Conservation (phyloP, 371 early-diverging fungal genomes). For the Saksenaea oblongispora region DNA sequence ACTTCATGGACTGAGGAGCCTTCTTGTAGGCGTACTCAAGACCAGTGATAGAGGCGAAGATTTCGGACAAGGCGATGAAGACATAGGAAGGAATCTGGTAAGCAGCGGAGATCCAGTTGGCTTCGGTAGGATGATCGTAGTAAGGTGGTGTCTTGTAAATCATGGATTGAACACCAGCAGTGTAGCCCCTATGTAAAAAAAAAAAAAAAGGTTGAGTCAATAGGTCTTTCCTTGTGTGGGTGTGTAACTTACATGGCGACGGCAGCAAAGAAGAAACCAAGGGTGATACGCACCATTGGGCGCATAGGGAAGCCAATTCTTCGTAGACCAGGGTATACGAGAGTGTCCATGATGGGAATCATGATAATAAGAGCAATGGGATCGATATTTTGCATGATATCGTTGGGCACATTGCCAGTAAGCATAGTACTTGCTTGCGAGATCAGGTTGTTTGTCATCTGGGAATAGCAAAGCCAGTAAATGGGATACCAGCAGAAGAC, state of each 20-base stretch:
- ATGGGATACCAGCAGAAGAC: conserved; percentile 75
- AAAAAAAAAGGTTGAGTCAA: background rate
- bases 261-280: conserved; percentile 69
- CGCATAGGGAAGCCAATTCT: conserved; percentile 62
- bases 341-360: conserved; percentile 71
- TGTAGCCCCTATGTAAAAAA: conserved; percentile 44
- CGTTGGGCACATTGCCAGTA: conserved; percentile 61
- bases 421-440: conserved; percentile 70
- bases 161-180: conserved; percentile 68
- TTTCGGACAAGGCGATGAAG: conserved; percentile 68
- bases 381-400: conserved; percentile 66
- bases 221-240: background rate
- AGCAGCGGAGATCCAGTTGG: conserved; percentile 60
- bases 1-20: conserved; percentile 75
- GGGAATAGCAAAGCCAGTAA: conserved; percentile 79
- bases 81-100: conserved; percentile 70
- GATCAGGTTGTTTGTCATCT: conserved; percentile 77
- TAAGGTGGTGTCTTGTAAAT: conserved; percentile 55
- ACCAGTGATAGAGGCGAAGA: conserved; percentile 76
- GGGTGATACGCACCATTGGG: conserved; percentile 70
- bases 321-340: conserved; percentile 70
- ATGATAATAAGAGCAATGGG: conserved; percentile 67
- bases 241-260: conserved; percentile 51
- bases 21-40: conserved; percentile 80
- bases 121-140: conserved; percentile 24